Base-by-base conservation (phyloP, 2,329 filamentous ascomycete genomes). In the Colletotrichum sp. region DNA sequence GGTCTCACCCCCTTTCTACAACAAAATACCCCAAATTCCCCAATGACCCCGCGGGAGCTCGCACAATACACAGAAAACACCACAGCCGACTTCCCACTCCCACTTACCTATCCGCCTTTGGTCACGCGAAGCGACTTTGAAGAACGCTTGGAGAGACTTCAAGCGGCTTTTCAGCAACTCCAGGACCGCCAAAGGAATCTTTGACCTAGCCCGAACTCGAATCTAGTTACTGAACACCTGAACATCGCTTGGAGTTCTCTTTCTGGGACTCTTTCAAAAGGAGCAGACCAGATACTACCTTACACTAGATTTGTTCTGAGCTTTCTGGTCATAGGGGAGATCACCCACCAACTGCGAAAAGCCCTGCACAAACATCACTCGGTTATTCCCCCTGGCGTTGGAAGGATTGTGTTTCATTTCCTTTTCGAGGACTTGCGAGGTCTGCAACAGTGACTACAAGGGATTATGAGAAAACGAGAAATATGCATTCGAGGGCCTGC, bases 391-490 rank as follows among this genome's bases (percentile, higher is more conserved):
- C 28, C 28, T 34, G 74, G 74, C 73, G 65, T 74, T 67, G 21
- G 39, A 67, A 43, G 55, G 67, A 32, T 59, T 71, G n/a, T 65
- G 34, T 16, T 66, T 6, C 57, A 13, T 55, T 52, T 70, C 60
- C 48, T 28, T 34, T 72, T 71, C 39, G 30, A 57, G 70, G 39
- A 60, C 30, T 34, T 39, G 48, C 66, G 39, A 57, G 64, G 34
- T 28, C 59, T 74, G 64, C 57, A 30, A 52, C 28, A 76, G 70
- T 71, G 74, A 74, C 59, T 34, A 69, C 48, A 65, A 76, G 48
- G 48, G 59, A 59, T 69, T 65, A 69, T 21, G 74, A 74, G 74
- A 60, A 75, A 74, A 76, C 59, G 74, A 76, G 59, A 60, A 59
- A 43, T 24, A 39, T 55, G 65, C 74, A 69, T 76, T 76, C 68